phyloP scores from a whole-genome alignment of 2,329 filamentous ascomycete species.

The Fusarium nisikadoi region DNA sequence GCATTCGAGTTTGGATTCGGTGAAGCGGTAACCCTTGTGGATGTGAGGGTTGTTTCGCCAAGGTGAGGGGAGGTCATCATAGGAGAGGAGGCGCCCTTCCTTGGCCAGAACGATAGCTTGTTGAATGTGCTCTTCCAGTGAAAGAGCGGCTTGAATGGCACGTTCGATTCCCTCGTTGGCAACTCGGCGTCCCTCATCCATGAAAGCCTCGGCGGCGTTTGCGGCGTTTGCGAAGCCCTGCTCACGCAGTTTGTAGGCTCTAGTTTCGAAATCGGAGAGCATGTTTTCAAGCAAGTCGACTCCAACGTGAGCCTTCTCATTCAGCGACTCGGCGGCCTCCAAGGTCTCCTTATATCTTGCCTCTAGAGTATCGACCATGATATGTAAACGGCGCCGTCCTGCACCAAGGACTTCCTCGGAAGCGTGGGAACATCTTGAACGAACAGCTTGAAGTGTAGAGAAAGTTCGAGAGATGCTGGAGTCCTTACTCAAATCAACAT shows the following conservation, averaged over 20 bases:
- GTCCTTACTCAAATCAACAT: conserved; percentile 85
- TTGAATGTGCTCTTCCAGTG: conserved; percentile 86
- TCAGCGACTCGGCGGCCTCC: conserved; percentile 83
- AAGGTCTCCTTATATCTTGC: conserved; percentile 87
- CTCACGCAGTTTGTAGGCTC: conserved; percentile 82
- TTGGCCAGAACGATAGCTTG: conserved; percentile 78
- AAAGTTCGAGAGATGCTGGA: conserved; percentile 86
- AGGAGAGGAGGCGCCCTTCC: conserved; percentile 84
- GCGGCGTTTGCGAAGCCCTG: conserved; percentile 75
- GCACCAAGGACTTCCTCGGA: conserved; percentile 91
- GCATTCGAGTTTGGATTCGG: conserved; percentile 89
- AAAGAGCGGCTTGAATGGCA: conserved; percentile 83
- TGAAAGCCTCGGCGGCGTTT: conserved; percentile 75
- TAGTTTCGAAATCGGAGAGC: conserved; percentile 84
- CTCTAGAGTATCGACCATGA: conserved; percentile 94
- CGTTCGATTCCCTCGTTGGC: conserved; percentile 82
- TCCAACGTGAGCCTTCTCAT: conserved; percentile 90
- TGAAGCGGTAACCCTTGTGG: conserved; percentile 89
- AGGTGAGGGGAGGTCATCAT: conserved; percentile 88
- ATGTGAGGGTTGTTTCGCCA: conserved; percentile 98
- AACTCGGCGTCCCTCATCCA: conserved; percentile 82
- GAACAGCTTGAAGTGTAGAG: conserved; percentile 84
- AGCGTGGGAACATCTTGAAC: conserved; percentile 87
- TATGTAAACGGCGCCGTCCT: conserved; percentile 82
- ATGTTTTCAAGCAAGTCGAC: conserved; percentile 88